Conservation (phyloP, 1,284 basidiomycete genomes). For the Malassezia equina region DNA sequence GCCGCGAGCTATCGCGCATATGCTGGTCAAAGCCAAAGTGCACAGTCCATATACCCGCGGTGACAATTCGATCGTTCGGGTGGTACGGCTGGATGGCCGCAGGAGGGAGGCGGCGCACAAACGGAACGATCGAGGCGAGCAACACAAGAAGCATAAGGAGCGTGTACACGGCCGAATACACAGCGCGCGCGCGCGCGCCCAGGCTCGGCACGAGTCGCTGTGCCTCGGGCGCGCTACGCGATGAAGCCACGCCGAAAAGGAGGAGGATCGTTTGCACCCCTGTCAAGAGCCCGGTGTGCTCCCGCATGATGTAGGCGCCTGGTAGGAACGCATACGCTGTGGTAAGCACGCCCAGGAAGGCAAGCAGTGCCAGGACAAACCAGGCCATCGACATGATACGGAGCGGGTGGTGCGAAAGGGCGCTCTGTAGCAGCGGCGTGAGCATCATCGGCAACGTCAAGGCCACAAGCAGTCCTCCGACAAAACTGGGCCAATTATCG, state of each 20-base stretch:
- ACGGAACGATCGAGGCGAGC: constrained; percentile 26
- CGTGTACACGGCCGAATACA: constrained; percentile 9
- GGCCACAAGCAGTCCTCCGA: constrained; percentile 61
- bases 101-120: constrained; percentile 52
- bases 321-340: constrained; percentile 92
- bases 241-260: constrained; percentile 19
- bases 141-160: constrained; percentile 22
- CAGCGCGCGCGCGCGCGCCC: not conserved
- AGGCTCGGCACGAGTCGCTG: not conserved
- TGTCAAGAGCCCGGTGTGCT: constrained; percentile 75
- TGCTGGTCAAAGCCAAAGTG: constrained; percentile 40
- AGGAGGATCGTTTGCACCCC: too few species aligned
- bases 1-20: constrained; percentile 49
- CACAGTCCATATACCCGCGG: constrained; percentile 79
- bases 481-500: constrained; percentile 63
- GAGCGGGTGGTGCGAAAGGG: constrained; percentile 33
- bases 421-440: constrained; percentile 22
- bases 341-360: constrained; percentile 55
- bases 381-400: constrained; percentile 29
- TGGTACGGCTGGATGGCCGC: constrained; percentile 59
- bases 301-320: constrained; percentile 66
- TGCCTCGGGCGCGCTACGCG: constrained; percentile 3
- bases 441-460: constrained; percentile 53
- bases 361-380: constrained; percentile 30
- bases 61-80: constrained; percentile 61